Conservation (phyloP, 169 alveolate genomes). For the Plasmodium fragile region DNA sequence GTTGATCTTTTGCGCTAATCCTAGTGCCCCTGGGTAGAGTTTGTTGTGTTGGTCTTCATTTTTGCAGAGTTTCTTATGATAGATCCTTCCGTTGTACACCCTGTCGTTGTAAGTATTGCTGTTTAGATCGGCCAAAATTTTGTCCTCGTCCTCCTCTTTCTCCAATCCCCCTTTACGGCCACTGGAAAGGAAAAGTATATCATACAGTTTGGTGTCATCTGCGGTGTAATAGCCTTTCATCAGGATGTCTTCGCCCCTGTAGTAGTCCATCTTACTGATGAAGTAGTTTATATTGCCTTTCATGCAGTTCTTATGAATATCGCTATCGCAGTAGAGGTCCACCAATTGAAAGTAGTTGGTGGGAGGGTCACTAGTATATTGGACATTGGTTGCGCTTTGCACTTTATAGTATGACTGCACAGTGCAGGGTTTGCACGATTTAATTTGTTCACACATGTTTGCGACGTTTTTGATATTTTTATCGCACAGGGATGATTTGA, state of each 20-base stretch:
- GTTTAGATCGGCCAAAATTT: background rate
- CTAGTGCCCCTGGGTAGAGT: background rate
- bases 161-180: background rate
- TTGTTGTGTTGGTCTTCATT: background rate
- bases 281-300: constrained; percentile 15
- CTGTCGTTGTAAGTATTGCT: background rate
- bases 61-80: background rate
- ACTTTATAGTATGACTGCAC: background rate
- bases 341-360: constrained; percentile 25
- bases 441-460: constrained; percentile 2
- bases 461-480: background rate
- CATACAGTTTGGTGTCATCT: constrained; percentile 57
- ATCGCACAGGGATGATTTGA: background rate
- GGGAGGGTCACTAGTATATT: background rate
- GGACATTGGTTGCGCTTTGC: background rate
- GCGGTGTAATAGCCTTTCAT: constrained; percentile 62
- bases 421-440: background rate
- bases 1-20: background rate
- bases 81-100: background rate
- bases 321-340: constrained; percentile 31
- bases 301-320: background rate
- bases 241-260: constrained; percentile 37
- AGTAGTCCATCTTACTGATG: constrained; percentile 31
- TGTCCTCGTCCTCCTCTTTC: no score
- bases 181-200: constrained; percentile 17